Evolutionary conservation across 352 stramenopile genomes (phyloP), one percentile per base, ranked within the genome.

Genomic region (Globisporangium sylvaticum): DNA sequence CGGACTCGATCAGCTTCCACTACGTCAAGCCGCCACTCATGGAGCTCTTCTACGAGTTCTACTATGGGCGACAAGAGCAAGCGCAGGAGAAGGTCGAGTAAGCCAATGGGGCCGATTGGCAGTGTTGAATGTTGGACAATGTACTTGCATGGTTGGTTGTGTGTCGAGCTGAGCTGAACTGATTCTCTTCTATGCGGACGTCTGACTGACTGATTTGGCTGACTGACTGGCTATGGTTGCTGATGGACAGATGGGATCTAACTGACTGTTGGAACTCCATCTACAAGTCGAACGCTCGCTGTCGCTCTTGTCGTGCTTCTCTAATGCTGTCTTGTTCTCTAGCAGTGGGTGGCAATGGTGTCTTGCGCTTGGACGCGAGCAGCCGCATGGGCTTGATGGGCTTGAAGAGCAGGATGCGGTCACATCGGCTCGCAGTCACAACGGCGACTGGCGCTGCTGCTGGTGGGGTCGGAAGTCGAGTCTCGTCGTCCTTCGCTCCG

Each of bases 21-120:
- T 96, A 96, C 63, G 76, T 96, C 62, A 94, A 92, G 67, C 84
- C 84, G 29, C 87, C 84, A 25, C 74, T 94, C 52, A 93, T 95
- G 88, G 84, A 94, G 24, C 66, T 89, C 24, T 92, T 94, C 67
- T 90, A 93, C 67, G 80, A 90, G 66, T 95, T 77, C 61, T 95
- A 91, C 74, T 94, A 94, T 70, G 64, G 18, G 42, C 18, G 64
- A 42, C 20, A 48, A 0, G 34, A 62, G 5, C 15, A 48, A 0
- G 34, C 57, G 5, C 15, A 50, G 20, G 7, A 50, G 42, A 20
- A 50, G 18, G 18, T 50, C 42, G 42, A 50, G 42, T 50, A 50
- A 50, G 18, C 42, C 42, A 50, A 24, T 24, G 42, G 18, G 18
- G 24, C 6, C 7, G 42, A 24, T 7, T 50, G 18, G 42, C 7